phyloP scores from a whole-genome alignment of 306 rosid genomes.

The Malus asiatica region DNA sequence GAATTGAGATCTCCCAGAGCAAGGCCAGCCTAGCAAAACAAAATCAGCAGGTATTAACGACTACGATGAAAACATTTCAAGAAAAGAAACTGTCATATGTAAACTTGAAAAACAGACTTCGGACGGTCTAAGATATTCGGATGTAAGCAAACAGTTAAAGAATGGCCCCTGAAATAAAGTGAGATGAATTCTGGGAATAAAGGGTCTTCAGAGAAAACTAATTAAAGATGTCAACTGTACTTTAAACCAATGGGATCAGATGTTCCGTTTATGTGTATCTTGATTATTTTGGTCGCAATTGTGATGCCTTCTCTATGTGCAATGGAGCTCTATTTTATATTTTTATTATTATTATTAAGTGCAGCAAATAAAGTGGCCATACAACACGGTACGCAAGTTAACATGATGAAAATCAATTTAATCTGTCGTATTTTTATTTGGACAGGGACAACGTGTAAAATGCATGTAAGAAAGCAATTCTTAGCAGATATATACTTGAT shows the following conservation, averaged over 20 bases:
- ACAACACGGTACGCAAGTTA: neutral
- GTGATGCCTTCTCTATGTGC: neutral
- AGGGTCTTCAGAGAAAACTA: neutral
- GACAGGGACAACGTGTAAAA: neutral
- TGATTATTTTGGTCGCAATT: neutral
- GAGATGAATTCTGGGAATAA: neutral
- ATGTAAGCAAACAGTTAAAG: neutral
- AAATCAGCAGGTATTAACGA: conserved; percentile 18
- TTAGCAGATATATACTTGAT: neutral
- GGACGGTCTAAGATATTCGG: neutral
- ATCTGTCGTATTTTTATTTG: neutral
- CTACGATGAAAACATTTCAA: neutral
- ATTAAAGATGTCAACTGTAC: neutral
- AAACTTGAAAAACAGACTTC: neutral
- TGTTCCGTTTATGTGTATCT: neutral
- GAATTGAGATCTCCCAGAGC: conserved; percentile 97
- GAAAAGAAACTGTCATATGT: neutral
- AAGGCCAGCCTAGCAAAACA: conserved; percentile 73
- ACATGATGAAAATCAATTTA: neutral
- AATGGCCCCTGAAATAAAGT: neutral
- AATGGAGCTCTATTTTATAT: neutral
- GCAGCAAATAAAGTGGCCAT: neutral
- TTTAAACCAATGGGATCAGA: neutral
- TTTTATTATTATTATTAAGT: neutral
- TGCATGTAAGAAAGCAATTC: neutral